Percentiles rank a stretch among this genome's conserved stretches.
Evolutionary conservation across 2,329 filamentous ascomycete species (phyloP).

Genomic region (Penicillium sp.): DNA sequence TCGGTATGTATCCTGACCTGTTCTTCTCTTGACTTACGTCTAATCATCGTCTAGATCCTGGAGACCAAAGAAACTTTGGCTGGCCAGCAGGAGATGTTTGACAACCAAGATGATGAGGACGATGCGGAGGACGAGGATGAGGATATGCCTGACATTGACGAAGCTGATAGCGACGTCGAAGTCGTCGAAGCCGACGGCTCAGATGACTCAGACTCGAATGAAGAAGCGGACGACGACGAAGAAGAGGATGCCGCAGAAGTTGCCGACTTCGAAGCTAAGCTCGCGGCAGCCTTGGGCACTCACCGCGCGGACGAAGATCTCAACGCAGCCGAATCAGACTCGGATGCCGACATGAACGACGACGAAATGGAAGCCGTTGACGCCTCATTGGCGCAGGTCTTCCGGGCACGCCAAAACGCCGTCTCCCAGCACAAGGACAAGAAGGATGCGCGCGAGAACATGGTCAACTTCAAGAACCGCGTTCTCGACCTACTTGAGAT

Average conservation of each 20-base stretch:
- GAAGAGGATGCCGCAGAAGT: constrained; percentile 48
- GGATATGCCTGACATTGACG: constrained; percentile 47
- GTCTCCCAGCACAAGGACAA: constrained; percentile 73
- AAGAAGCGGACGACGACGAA: constrained; percentile 43
- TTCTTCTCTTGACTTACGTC: background rate
- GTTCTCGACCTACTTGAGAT: constrained; percentile 82
- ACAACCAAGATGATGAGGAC: constrained; percentile 53
- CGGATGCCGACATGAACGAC: constrained; percentile 88
- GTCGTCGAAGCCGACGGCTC: constrained; percentile 34
- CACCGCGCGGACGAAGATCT: constrained; percentile 53
- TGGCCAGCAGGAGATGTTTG: constrained; percentile 82
- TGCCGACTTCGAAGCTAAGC: constrained; percentile 64
- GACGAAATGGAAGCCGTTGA: constrained; percentile 92
- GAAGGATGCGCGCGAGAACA: constrained; percentile 78
- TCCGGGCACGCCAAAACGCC: constrained; percentile 66
- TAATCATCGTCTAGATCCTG: constrained; percentile 55
- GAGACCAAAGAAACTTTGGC: constrained; percentile 71
- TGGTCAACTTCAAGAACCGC: constrained; percentile 91
- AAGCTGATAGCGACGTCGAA: constrained; percentile 38
- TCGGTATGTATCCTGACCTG: constrained; percentile 30
- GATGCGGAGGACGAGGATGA: constrained; percentile 39
- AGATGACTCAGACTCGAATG: constrained; percentile 42
- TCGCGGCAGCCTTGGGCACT: constrained; percentile 72
- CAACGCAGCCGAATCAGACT: constrained; percentile 55
- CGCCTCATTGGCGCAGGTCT: constrained; percentile 73